Conservation (phyloP, 371 early-diverging fungal species). For the Saksenaea oblongispora region DNA sequence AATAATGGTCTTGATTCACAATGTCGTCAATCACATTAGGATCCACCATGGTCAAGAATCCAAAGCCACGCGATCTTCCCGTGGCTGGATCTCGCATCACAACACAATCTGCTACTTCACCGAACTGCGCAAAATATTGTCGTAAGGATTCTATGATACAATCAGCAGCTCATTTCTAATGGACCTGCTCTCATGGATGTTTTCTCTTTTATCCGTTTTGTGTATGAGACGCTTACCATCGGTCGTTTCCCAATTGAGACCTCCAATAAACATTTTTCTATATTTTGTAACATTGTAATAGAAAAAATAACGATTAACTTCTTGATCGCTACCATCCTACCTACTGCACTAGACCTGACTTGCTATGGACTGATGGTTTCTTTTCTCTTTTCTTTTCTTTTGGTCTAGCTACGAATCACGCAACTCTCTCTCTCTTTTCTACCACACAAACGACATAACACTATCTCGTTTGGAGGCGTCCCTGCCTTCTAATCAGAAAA, state of each 20-base stretch:
- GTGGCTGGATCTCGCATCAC: constrained; percentile 86
- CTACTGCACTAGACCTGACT: constrained; percentile 24
- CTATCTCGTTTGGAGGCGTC: constrained; percentile 3
- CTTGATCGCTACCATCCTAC: constrained; percentile 15
- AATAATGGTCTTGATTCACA: constrained; percentile 68
- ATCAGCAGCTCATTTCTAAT: background rate
- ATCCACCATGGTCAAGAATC: constrained; percentile 84
- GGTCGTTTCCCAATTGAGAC: constrained; percentile 91
- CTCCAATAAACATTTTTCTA: constrained; percentile 93
- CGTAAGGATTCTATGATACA: constrained; percentile 63
- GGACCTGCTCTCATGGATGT: constrained; percentile 7
- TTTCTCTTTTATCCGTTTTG: constrained; percentile 9
- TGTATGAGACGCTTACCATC: constrained; percentile 63
- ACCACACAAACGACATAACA: background rate
- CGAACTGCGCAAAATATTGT: constrained; percentile 76
- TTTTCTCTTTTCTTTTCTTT: constrained; percentile 14
- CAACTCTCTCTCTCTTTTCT: background rate
- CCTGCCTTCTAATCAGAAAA: constrained; percentile 5
- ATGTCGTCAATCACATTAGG: constrained; percentile 69
- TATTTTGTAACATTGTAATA: constrained; percentile 14
- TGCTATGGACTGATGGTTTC: constrained; percentile 19
- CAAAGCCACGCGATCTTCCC: constrained; percentile 87
- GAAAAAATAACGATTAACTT: constrained; percentile 19
- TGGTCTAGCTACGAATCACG: constrained; percentile 13
- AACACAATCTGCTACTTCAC: constrained; percentile 70